Evolutionary conservation across 331 rosid species (phyloP).

Genomic region (Acacia concinna): DNA sequence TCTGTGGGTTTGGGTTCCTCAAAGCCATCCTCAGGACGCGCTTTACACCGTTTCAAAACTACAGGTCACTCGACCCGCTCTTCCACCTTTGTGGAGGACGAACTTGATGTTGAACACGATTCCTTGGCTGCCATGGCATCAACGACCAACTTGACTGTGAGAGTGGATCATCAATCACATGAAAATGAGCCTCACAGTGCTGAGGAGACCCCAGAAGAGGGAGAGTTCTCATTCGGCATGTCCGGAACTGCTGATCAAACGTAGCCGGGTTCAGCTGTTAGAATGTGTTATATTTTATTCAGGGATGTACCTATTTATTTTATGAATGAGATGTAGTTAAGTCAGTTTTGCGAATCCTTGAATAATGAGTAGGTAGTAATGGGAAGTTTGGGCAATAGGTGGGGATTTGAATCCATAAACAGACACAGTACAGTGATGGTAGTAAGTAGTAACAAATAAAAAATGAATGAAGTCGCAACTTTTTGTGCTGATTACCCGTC

Average conservation of each 20-base stretch:
- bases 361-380: background rate
- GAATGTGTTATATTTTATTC: background rate
- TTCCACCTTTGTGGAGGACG: constrained; percentile 31
- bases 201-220: constrained; percentile 20
- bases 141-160: constrained; percentile 33
- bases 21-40: constrained; percentile 37
- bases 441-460: too few species aligned
- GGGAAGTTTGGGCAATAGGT: too few species aligned
- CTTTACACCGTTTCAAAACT: constrained; percentile 76
- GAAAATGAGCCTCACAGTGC: constrained; percentile 12
- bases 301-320: background rate
- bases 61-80: constrained; percentile 60
- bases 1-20: constrained; percentile 41
- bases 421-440: too few species aligned
- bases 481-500: background rate
- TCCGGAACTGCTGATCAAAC: constrained; percentile 1
- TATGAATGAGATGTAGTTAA: background rate
- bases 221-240: constrained; percentile 48
- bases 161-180: constrained; percentile 38
- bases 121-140: constrained; percentile 36
- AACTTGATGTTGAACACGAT: constrained; percentile 47
- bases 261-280: background rate
- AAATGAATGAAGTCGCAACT: constrained; percentile 6
- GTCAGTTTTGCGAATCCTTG: too few species aligned
- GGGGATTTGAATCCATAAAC: too few species aligned